Base-by-base conservation (phyloP, 805 yeast genomes). In the Nakazawaea holstii region DNA sequence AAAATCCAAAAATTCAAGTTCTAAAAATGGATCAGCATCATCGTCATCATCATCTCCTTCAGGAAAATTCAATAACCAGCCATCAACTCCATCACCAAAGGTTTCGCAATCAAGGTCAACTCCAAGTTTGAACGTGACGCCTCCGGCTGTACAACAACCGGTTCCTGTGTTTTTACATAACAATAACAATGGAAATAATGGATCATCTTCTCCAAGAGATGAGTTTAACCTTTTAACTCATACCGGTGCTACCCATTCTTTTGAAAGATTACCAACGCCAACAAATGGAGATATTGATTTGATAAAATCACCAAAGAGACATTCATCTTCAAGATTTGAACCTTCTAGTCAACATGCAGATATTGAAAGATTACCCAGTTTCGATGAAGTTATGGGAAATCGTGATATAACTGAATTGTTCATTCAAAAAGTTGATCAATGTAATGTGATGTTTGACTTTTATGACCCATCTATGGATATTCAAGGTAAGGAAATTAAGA, bases 361-460 rank as follows among this genome's bases (percentile, higher is more conserved):
- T 33, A 77, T 84, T 76, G 69, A 84, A 52, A 84, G 84, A 64
- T 77, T 92, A 52, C 97, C 97, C 13, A 74, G 78, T 46, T 90
- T 92, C 61, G 91, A 88, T 54, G 97, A 91, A 57, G 96, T 91
- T 17, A 70, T 71, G 27, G 77, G 87, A 4, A 85, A 89, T 17
- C 88, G 82, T 52, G 92, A 88, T 60, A 84, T 85, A 52, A 79
- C 83, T 44, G 84, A 82, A 27, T 74, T 94, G 52, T 94, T 94
- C 59, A 69, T 90, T 46, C 85, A 85, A 57, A 94, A 94, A 61
- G 82, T 92, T 44, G 95, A 90, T 59, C 99, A 94, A 67, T 92
- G 98, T 72, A 89, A 88, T 63, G 83, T 90, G 26, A 80, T 94
- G 70, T 94, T 92, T 70, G 97, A 94, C 69, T 94, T 94, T 62